phyloP scores from a whole-genome alignment of 1,284 basidiomycete genomes.

The Microbotryum silenes-acaulis region DNA sequence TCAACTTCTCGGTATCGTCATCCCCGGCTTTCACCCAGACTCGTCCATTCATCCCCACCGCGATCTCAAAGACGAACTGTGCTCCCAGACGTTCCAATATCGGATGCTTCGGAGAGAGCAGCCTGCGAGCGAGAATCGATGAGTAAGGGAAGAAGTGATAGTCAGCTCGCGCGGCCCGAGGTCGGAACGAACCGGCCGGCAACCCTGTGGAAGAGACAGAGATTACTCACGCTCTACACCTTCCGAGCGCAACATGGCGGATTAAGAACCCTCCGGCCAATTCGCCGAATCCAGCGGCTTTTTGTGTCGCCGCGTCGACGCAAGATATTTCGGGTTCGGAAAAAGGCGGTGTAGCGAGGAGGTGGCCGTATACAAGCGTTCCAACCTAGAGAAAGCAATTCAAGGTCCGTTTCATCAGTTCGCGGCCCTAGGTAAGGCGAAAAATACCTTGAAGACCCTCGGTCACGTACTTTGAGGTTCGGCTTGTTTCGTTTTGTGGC shows the following conservation, averaged over 20 bases:
- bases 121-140: slow-evolving; percentile 43
- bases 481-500: slow-evolving; percentile 76
- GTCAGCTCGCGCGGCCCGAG: neutral
- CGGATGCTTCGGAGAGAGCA: slow-evolving; percentile 65
- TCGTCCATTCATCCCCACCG: slow-evolving; percentile 70
- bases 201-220: neutral
- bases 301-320: slow-evolving; percentile 73
- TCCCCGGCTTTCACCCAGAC: slow-evolving; percentile 69
- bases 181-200: no score
- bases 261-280: slow-evolving; percentile 65
- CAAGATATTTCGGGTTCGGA: slow-evolving; percentile 85
- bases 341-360: slow-evolving; percentile 76
- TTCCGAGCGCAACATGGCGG: slow-evolving; percentile 51
- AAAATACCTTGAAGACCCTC: neutral
- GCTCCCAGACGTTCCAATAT: slow-evolving; percentile 63
- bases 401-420: no score
- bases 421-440: neutral
- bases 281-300: slow-evolving; percentile 74
- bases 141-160: neutral
- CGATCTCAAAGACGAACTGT: slow-evolving; percentile 64
- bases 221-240: slow-evolving; percentile 63
- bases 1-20: slow-evolving; percentile 50
- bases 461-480: slow-evolving; percentile 58
- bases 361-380: slow-evolving; percentile 67
- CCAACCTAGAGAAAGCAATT: slow-evolving; percentile 53